phyloP scores from a whole-genome alignment of 352 stramenopile genomes.

The Globisporangium uncinulatum region DNA sequence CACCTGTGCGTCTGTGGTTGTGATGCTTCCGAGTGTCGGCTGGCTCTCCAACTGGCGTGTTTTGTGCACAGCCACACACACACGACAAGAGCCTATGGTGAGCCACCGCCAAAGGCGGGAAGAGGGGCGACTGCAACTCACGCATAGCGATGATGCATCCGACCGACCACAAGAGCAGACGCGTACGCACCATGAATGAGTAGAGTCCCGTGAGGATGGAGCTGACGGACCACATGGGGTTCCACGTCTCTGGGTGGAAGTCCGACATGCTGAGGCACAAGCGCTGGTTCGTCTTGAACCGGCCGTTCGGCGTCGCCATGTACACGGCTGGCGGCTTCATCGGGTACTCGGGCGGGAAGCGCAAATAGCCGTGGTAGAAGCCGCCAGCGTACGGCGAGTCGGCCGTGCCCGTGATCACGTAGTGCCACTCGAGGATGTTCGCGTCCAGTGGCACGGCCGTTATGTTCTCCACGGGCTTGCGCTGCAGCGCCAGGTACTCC shows the following conservation, averaged over 20 bases:
- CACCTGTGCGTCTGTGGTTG: constrained; percentile 67
- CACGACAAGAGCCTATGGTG: background rate
- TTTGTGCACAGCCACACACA: background rate
- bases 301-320: constrained; percentile 92
- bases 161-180: no score
- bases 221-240: constrained; percentile 92
- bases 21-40: constrained; percentile 84
- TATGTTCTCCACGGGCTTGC: constrained; percentile 89
- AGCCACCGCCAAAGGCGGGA: no score
- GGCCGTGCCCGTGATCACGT: constrained; percentile 78
- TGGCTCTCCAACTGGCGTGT: constrained; percentile 44
- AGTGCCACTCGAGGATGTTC: constrained; percentile 96
- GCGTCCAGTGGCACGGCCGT: constrained; percentile 78
- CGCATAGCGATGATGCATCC: no score
- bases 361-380: constrained; percentile 89
- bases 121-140: no score
- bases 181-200: constrained; percentile 87
- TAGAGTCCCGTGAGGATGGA: constrained; percentile 94
- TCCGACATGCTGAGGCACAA: constrained; percentile 95
- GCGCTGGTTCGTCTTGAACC: constrained; percentile 90
- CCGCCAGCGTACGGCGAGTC: constrained; percentile 79
- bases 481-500: constrained; percentile 86
- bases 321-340: constrained; percentile 92
- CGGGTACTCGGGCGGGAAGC: constrained; percentile 92
- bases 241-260: constrained; percentile 95